Percentiles rank a stretch among this genome's conserved stretches.
phyloP scores from a whole-genome alignment of 73 alveolate species.

The Effrenium voratum region DNA sequence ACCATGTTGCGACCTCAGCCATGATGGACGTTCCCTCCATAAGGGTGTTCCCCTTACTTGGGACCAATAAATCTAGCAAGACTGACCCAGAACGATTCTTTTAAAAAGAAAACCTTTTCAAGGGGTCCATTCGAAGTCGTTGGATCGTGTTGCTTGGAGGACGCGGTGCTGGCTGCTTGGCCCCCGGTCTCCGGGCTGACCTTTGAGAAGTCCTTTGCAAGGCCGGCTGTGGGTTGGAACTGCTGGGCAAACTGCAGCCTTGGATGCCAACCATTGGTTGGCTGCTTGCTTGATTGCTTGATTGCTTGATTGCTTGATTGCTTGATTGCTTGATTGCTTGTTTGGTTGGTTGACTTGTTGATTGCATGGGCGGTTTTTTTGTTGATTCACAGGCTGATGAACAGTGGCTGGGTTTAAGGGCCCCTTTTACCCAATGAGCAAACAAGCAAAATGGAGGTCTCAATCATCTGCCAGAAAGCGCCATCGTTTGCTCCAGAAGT shows the following conservation, averaged over 20 bases:
- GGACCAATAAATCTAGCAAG: neutral
- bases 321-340: neutral
- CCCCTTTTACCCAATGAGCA: too few relatives aligned
- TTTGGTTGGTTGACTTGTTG: neutral
- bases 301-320: neutral
- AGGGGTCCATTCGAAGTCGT: neutral
- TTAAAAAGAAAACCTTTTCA: too few relatives aligned
- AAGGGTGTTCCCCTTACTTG: neutral
- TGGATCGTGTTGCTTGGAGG: neutral
- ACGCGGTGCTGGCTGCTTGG: neutral
- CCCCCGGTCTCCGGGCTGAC: conserved; percentile 61
- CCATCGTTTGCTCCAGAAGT: too few relatives aligned
- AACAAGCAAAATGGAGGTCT: too few relatives aligned
- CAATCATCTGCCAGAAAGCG: too few relatives aligned
- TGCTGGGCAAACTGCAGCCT: neutral
- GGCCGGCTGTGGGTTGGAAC: neutral
- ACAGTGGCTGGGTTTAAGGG: neutral
- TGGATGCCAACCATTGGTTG: neutral
- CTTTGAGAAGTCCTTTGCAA: conserved; percentile 50
- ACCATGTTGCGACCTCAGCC: neutral
- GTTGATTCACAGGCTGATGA: neutral
- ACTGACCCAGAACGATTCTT: neutral
- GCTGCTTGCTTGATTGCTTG: neutral
- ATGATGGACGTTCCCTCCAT: neutral
- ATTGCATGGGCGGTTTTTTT: neutral